Percentiles rank a stretch among this genome's conserved stretches.
Evolutionary conservation across 1,284 basidiomycete genomes (phyloP).

Genomic region (Sporisorium graminicola): DNA sequence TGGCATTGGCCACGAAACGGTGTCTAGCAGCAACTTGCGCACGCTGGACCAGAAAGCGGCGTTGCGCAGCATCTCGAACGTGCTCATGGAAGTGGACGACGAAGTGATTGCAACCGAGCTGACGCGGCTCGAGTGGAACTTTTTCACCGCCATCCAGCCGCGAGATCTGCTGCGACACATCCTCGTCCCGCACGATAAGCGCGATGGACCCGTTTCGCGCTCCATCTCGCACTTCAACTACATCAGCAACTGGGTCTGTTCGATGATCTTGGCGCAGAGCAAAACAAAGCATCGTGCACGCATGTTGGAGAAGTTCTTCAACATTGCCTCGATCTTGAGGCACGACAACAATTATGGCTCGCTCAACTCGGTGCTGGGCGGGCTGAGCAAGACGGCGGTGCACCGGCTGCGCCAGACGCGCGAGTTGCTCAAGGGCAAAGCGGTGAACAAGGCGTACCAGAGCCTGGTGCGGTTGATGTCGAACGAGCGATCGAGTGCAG

Average conservation of each 20-base stretch:
- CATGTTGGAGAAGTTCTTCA: constrained; percentile 65
- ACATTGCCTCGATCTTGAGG: constrained; percentile 59
- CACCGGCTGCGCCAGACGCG: constrained; percentile 61
- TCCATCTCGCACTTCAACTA: constrained; percentile 66
- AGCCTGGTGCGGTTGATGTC: constrained; percentile 59
- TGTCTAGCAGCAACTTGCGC: constrained; percentile 1
- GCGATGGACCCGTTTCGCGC: constrained; percentile 57
- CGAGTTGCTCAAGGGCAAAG: constrained; percentile 56
- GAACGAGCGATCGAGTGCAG: constrained; percentile 55
- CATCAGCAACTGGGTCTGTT: constrained; percentile 63
- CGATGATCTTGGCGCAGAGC: constrained; percentile 62
- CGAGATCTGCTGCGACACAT: constrained; percentile 63
- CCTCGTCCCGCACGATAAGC: constrained; percentile 51
- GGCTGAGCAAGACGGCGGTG: constrained; percentile 57
- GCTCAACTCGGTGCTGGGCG: constrained; percentile 61
- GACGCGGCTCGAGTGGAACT: constrained; percentile 59
- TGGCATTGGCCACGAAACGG: too few relatives aligned
- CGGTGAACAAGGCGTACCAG: constrained; percentile 59
- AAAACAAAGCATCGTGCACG: constrained; percentile 60
- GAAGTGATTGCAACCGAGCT: constrained; percentile 58
- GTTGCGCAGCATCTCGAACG: constrained; percentile 57
- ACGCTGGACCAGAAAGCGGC: constrained; percentile 43
- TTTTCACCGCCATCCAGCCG: constrained; percentile 60
- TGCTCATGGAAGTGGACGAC: constrained; percentile 57
- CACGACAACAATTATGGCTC: constrained; percentile 65